Conservation (phyloP, 768 basidiomycete genomes). For the Naematelia aurantialba region DNA sequence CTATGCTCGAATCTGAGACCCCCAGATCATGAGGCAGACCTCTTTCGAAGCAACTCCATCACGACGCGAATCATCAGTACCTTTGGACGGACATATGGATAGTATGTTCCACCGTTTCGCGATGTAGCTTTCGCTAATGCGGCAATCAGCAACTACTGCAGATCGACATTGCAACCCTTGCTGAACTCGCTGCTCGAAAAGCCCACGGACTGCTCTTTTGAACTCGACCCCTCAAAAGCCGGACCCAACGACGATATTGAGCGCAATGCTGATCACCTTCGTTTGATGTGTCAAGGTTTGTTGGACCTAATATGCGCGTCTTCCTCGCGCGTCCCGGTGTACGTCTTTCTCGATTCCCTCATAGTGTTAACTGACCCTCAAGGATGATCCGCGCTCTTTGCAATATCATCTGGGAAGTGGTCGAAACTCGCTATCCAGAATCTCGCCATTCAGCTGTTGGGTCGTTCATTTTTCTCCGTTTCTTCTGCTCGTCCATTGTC, state of each 20-base stretch:
- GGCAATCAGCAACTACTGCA: conserved; percentile 62
- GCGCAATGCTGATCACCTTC: conserved; percentile 68
- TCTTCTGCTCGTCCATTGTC: conserved; percentile 87
- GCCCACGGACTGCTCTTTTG: conserved; percentile 70
- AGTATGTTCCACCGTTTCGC: conserved; percentile 49
- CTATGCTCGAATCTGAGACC: background rate
- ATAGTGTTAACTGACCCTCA: background rate
- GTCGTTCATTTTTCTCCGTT: conserved; percentile 85
- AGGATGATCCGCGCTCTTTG: conserved; percentile 29
- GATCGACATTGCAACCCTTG: conserved; percentile 70
- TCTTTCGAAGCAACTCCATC: conserved; percentile 84
- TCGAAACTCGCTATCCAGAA: conserved; percentile 46
- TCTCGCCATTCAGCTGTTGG: conserved; percentile 52
- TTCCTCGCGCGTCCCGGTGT: conserved; percentile 69
- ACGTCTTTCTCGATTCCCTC: conserved; percentile 43
- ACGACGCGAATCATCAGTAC: conserved; percentile 81
- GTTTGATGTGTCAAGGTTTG: conserved; percentile 70
- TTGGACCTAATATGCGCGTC: conserved; percentile 71
- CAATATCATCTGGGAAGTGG: conserved; percentile 60
- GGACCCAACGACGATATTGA: conserved; percentile 60
- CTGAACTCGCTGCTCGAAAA: conserved; percentile 69
- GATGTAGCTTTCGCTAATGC: background rate
- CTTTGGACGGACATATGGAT: conserved; percentile 85
- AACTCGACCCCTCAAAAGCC: conserved; percentile 62
- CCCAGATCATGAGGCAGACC: conserved; percentile 68